Evolutionary conservation across 345 rosid species (phyloP), one percentile per base, ranked within the genome.

Genomic region (Ceriops decandra): DNA sequence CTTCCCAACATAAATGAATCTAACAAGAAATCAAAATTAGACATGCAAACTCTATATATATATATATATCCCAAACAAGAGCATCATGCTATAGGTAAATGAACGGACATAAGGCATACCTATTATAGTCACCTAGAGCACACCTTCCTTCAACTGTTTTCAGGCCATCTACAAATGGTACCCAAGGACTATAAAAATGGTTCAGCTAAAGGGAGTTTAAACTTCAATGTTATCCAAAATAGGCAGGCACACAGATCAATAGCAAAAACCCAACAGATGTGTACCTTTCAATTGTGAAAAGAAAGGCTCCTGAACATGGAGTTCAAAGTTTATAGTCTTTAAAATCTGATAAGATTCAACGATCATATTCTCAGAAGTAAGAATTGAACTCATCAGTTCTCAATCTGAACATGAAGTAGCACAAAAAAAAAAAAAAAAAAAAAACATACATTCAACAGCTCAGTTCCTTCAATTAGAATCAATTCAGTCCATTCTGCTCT

Each of bases 81-180:
- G 22, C 42, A 52, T 2, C 47, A 42, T 42, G 47, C 47, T 11
- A 42, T 11, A 13, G 13, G 17, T 42, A 42, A 42, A 13, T 11
- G 47, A 38, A 38, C 11, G 47, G 47, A 62, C 9, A 19, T 20
- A 30, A 42, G 60, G 17, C 76, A 35, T 71, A 88, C 92, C 84
- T 70, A 64, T 75, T 83, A 76, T 87, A 86, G 69, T 85, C 86
- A 60, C 90, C 95, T 66, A 73, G 66, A 68, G 91, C 90, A 73
- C 97, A 91, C 69, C 97, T 84, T 79, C 97, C 95, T 84, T 91
- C 95, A 71, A 84, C 78, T 67, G 86, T 83, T 83, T 89, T 89
- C 36, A 74, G 33, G 52, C 97, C 93, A 81, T 86, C 97, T 91
- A 54, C 59, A 77, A 72, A 75, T 46, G 53, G 69, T 2, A 58